Evolutionary conservation across 306 rosid species (phyloP).

Genomic region (Ormosia emarginata): DNA sequence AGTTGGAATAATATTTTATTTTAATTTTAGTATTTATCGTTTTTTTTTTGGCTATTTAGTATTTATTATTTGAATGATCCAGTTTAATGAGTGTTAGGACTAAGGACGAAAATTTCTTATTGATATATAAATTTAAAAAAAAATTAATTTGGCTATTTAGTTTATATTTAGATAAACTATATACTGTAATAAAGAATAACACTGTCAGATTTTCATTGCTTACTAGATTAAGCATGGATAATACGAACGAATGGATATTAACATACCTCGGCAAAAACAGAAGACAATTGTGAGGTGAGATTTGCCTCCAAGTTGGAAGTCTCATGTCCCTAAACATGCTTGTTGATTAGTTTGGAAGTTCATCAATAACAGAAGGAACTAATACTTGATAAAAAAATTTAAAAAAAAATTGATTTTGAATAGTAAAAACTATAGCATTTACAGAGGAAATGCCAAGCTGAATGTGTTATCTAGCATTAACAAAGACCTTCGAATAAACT

Average conservation of each 20-base stretch:
- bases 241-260: background rate
- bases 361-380: background rate
- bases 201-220: background rate
- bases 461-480: slow-evolving; percentile 1
- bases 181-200: background rate
- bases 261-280: slow-evolving; percentile 38
- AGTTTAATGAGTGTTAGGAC: background rate
- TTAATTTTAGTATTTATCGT: background rate
- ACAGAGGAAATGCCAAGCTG: background rate
- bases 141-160: background rate
- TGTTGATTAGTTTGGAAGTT: background rate
- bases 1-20: background rate
- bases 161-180: background rate
- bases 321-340: slow-evolving; percentile 17
- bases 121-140: background rate
- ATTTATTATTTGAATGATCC: background rate
- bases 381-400: background rate
- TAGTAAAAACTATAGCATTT: background rate
- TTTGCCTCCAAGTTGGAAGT: slow-evolving; percentile 10
- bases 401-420: background rate
- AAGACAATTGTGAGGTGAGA: slow-evolving; percentile 18
- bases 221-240: slow-evolving; percentile 11
- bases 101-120: background rate
- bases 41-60: too few relatives aligned
- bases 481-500: slow-evolving; percentile 10